phyloP scores from a whole-genome alignment of 2,329 filamentous ascomycete genomes.

The Xylaria sp. region DNA sequence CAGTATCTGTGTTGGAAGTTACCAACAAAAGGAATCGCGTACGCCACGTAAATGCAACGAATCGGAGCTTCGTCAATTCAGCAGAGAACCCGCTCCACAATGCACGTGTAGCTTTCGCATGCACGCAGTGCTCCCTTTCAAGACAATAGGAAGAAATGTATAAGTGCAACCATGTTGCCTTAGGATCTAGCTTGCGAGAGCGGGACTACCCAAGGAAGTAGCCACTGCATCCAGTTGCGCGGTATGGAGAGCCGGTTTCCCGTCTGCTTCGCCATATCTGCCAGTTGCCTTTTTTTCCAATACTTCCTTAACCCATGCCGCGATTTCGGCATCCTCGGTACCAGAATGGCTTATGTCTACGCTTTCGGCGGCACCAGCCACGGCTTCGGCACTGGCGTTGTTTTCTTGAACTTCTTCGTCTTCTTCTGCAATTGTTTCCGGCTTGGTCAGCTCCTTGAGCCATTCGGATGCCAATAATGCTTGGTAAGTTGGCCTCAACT shows the following conservation, averaged over 20 bases:
- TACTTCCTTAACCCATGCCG: conserved; percentile 81
- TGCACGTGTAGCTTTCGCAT: conserved; percentile 20
- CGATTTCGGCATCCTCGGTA: conserved; percentile 83
- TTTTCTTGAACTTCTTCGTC: conserved; percentile 51
- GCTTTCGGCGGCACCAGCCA: conserved; percentile 57
- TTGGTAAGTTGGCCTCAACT: conserved; percentile 91
- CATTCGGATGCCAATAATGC: conserved; percentile 91
- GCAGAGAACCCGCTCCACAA: conserved; percentile 41
- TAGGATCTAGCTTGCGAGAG: conserved; percentile 35
- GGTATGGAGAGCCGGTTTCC: conserved; percentile 86
- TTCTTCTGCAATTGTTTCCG: conserved; percentile 59
- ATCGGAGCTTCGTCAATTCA: conserved; percentile 39
- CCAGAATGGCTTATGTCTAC: conserved; percentile 56
- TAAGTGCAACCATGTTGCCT: conserved; percentile 6
- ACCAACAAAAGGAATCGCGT: conserved; percentile 37
- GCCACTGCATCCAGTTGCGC: conserved; percentile 80
- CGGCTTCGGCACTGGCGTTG: conserved; percentile 53
- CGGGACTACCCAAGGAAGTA: conserved; percentile 61
- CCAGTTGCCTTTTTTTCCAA: conserved; percentile 74
- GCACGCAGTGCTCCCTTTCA: conserved; percentile 20
- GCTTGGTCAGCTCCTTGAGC: conserved; percentile 80
- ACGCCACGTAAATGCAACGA: conserved; percentile 48
- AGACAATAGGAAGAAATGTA: conserved; percentile 15
- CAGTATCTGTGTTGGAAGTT: conserved; percentile 32
- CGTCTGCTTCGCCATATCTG: conserved; percentile 58